These are phyloP conservation scores for Pseudophaeomoniella oleicola DNA, from an alignment of 2,329 filamentous ascomycete species.

Conservation along the genomic window DNA sequence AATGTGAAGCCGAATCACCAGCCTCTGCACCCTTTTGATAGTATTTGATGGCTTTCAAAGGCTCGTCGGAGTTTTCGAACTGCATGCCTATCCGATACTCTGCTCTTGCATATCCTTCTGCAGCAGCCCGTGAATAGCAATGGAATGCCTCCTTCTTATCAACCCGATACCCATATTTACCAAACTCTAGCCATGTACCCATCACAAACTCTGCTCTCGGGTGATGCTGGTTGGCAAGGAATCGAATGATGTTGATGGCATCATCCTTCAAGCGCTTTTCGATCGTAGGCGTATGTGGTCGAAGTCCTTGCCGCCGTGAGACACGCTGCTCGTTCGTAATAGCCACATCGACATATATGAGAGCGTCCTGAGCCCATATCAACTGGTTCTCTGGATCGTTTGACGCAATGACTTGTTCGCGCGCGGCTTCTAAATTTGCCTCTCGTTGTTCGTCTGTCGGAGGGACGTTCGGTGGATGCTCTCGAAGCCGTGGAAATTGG, in stretches of 20 bases:
- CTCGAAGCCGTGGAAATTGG: constrained; percentile 72
- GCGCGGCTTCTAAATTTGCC: constrained; percentile 70
- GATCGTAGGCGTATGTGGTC: constrained; percentile 66
- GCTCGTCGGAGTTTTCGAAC: constrained; percentile 88
- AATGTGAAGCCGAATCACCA: constrained; percentile 76
- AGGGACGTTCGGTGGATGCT: constrained; percentile 72
- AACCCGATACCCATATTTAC: constrained; percentile 76
- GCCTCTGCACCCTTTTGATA: constrained; percentile 69
- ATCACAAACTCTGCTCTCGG: constrained; percentile 89
- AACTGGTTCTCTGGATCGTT: constrained; percentile 95
- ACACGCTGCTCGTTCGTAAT: constrained; percentile 63
- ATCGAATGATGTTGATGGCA: constrained; percentile 80
- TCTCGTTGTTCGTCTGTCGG: constrained; percentile 92
- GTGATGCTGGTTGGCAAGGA: constrained; percentile 80
- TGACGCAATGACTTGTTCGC: constrained; percentile 71
- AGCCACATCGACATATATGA: constrained; percentile 76
- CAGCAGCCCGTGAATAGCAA: constrained; percentile 72
- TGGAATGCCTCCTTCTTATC: constrained; percentile 92
- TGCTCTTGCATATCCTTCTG: constrained; percentile 72
- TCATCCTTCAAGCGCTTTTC: constrained; percentile 82
- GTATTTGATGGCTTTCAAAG: constrained; percentile 77
- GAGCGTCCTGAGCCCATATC: constrained; percentile 86
- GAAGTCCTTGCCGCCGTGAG: constrained; percentile 38
- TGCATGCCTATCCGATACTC: constrained; percentile 98
- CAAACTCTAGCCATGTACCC: constrained; percentile 96